phyloP scores from a whole-genome alignment of 495 filamentous ascomycete species.

The Extremus antarcticus region DNA sequence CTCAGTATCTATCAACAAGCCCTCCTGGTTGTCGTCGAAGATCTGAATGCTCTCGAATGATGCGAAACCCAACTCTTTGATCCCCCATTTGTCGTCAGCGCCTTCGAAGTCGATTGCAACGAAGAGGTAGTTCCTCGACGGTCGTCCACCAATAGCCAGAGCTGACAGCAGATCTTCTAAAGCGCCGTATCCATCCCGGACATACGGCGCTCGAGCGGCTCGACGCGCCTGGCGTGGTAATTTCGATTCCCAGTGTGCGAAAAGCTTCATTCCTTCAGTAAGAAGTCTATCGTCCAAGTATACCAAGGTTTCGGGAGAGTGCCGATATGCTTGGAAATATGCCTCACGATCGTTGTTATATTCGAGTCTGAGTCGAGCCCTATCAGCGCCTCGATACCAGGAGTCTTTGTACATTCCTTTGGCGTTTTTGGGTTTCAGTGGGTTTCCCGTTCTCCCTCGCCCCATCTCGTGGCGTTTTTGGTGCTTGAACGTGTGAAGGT shows the following conservation, averaged over 20 bases:
- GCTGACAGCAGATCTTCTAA: background rate
- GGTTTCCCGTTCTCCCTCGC: too few species aligned
- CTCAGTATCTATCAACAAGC: too few species aligned
- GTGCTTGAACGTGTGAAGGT: too few species aligned
- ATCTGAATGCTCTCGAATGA: background rate
- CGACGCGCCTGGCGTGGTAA: background rate
- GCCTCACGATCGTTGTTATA: background rate
- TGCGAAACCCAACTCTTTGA: background rate
- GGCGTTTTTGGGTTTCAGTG: too few species aligned
- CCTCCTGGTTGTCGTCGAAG: too few species aligned
- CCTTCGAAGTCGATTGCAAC: conserved; percentile 1
- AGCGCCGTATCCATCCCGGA: background rate
- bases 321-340: background rate
- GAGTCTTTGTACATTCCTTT: background rate
- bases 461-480: too few species aligned
- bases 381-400: background rate
- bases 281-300: background rate
- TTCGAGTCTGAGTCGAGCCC: background rate
- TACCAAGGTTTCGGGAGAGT: background rate
- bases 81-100: background rate
- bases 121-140: background rate
- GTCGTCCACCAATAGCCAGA: background rate
- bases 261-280: background rate
- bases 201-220: background rate
- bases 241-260: background rate